Evolutionary conservation across 352 stramenopile species (phyloP).

Genomic region (Bremia lactucae): DNA sequence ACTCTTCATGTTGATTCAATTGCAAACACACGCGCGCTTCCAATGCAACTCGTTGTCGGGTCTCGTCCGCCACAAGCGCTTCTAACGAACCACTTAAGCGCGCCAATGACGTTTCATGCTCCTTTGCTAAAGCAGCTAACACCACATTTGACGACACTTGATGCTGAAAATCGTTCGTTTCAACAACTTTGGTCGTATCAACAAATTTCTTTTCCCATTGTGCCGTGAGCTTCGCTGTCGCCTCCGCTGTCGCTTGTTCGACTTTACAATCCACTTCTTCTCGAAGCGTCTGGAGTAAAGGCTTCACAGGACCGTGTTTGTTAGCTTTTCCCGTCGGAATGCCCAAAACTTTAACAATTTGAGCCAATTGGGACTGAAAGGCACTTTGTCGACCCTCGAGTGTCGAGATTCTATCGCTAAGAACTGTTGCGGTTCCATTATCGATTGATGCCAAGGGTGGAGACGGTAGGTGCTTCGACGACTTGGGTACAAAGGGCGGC

Average conservation of each 20-base stretch:
- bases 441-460: conserved; percentile 7
- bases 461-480: conserved; percentile 8
- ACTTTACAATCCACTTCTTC: conserved; percentile 45
- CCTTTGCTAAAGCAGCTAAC: conserved; percentile 43
- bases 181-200: neutral
- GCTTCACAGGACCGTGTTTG: conserved; percentile 63
- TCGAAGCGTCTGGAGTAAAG: conserved; percentile 55
- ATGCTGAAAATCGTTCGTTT: neutral
- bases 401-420: conserved; percentile 71
- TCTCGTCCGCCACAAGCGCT: conserved; percentile 43
- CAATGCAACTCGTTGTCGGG: conserved; percentile 43
- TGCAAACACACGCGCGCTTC: conserved; percentile 50
- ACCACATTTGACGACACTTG: conserved; percentile 37
- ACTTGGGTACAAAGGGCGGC: conserved; percentile 21
- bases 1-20: conserved; percentile 61
- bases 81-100: conserved; percentile 63
- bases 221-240: conserved; percentile 13
- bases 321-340: conserved; percentile 53
- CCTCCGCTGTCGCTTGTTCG: conserved; percentile 4
- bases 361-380: conserved; percentile 77
- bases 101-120: conserved; percentile 62
- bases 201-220: conserved; percentile 1
- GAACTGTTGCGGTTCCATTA: conserved; percentile 18
- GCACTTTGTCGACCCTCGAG: conserved; percentile 67
- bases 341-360: conserved; percentile 61